A percentile compares a stretch with the other conserved stretches of the same genome.
phyloP scores from a whole-genome alignment of 73 alveolate genomes.

The Paramecium tetraurelia region DNA sequence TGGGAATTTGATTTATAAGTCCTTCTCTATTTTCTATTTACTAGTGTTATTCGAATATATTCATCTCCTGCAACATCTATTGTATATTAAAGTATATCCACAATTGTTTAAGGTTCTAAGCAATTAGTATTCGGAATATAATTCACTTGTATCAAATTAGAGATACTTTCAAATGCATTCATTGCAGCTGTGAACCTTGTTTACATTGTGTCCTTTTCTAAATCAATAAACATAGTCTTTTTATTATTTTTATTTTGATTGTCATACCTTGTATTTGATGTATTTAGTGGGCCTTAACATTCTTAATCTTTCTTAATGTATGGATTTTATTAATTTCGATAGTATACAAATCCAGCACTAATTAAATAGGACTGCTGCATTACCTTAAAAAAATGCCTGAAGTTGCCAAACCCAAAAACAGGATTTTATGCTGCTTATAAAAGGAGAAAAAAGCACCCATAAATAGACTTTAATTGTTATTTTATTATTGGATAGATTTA shows the following conservation, averaged over 20 bases:
- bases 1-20: neutral
- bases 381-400: neutral
- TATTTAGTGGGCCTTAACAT: neutral
- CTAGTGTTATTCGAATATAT: neutral
- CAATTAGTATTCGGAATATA: neutral
- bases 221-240: neutral
- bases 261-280: neutral
- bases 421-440: too few relatives aligned
- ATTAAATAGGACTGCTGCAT: neutral
- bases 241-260: neutral
- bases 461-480: too few relatives aligned
- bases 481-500: neutral
- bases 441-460: too few relatives aligned
- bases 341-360: neutral
- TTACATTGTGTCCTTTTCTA: neutral
- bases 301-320: neutral
- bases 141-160: neutral
- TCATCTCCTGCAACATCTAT: conserved; percentile 42
- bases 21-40: neutral
- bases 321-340: neutral
- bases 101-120: conserved; percentile 29
- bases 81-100: neutral
- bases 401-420: neutral
- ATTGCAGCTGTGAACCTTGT: neutral
- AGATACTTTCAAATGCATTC: neutral